Evolutionary conservation across 176 grass and related monocot species (phyloP).

Genomic region (Alloteropsis semialata): DNA sequence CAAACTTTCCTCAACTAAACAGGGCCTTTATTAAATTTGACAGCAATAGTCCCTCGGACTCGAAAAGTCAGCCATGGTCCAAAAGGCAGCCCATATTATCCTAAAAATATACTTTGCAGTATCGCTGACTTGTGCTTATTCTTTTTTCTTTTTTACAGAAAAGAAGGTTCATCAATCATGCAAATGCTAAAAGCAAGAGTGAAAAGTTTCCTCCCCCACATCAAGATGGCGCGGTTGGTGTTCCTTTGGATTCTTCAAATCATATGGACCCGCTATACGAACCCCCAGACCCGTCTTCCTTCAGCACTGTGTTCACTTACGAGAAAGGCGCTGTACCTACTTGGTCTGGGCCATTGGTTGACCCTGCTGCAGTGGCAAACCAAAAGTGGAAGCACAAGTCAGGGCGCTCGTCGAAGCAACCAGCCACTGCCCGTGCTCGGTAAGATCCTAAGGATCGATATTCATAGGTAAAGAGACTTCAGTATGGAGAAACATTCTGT

Average conservation of each 20-base stretch:
- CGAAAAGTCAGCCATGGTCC: not conserved
- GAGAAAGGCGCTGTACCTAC: constrained; percentile 61
- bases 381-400: constrained; percentile 66
- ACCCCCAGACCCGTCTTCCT: constrained; percentile 63
- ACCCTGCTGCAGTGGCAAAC: constrained; percentile 46
- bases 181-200: constrained; percentile 81
- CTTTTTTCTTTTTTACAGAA: constrained; percentile 42
- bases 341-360: constrained; percentile 82
- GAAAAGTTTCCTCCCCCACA: constrained; percentile 90
- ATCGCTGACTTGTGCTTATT: constrained; percentile 6
- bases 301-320: constrained; percentile 72
- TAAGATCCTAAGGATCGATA: constrained; percentile 28
- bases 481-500: constrained; percentile 11
- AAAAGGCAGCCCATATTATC: not conserved
- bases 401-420: constrained; percentile 63
- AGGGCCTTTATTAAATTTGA: no score
- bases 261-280: constrained; percentile 69
- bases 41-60: no score
- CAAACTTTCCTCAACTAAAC: no score
- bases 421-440: constrained; percentile 57
- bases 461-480: constrained; percentile 31
- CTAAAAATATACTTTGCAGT: not conserved
- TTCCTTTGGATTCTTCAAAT: constrained; percentile 68
- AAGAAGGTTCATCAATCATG: constrained; percentile 57
- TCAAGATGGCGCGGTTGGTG: constrained; percentile 65